phyloP scores from a whole-genome alignment of 495 filamentous ascomycete species.

The Penicillium steckii region DNA sequence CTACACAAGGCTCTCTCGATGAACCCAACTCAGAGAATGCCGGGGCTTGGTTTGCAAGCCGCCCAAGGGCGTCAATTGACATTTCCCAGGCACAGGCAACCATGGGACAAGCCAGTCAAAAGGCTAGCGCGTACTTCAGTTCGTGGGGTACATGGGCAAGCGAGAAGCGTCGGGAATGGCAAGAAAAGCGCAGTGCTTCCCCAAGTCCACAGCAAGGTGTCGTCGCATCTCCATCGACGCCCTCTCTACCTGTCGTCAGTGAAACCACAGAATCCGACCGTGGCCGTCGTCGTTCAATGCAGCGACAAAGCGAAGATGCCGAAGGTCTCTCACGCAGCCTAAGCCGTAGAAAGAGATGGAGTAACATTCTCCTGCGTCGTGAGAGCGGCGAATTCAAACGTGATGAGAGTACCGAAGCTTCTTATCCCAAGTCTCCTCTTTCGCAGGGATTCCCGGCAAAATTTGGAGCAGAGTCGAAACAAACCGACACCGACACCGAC shows the following conservation, averaged over 20 bases:
- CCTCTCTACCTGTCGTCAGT: conserved; percentile 25
- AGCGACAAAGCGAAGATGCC: conserved; percentile 30
- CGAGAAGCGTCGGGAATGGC: conserved; percentile 75
- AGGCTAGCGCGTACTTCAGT: conserved; percentile 83
- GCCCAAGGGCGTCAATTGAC: conserved; percentile 51
- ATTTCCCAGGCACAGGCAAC: conserved; percentile 65
- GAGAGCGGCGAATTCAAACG: conserved; percentile 39
- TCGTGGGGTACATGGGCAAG: conserved; percentile 95
- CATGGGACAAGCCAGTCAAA: conserved; percentile 63
- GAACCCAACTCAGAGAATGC: conserved; percentile 22
- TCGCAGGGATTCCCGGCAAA: conserved; percentile 30
- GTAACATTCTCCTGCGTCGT: conserved; percentile 40
- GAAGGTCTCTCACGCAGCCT: conserved; percentile 35
- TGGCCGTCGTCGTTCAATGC: conserved; percentile 34
- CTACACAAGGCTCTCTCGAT: conserved; percentile 21
- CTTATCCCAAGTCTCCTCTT: conserved; percentile 37
- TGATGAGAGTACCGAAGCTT: conserved; percentile 15
- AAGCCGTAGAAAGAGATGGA: conserved; percentile 47
- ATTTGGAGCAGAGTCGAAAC: not conserved
- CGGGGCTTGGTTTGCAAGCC: conserved; percentile 27
- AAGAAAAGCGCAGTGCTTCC: conserved; percentile 39
- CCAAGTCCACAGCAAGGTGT: conserved; percentile 18
- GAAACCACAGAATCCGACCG: conserved; percentile 34
- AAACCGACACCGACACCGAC: not conserved
- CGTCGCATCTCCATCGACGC: conserved; percentile 28